Base-by-base conservation (phyloP, 768 basidiomycete species). In the Kwoniella dendrophila region DNA sequence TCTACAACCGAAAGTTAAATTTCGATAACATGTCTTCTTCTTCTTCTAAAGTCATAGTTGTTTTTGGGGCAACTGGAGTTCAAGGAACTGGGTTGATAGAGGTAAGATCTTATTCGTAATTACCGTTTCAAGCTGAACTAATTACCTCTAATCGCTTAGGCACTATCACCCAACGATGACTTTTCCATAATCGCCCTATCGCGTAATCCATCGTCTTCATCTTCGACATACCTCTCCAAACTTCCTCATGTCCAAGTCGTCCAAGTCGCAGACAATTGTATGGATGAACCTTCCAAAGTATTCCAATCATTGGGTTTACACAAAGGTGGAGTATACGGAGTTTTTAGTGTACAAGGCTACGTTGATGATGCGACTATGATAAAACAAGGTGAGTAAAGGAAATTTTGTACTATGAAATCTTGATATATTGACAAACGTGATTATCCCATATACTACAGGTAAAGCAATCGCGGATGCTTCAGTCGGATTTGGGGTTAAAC, bases 291-390 rank as follows among this genome's bases (percentile, higher is more conserved):
- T n/a, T 49, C 3, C 2, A 61, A 63, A 40, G 65, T 62, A 3
- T 54, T 70, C 24, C 50, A 48, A 14, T 24, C 27, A 2, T 30
- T 64, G 2, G 62, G 56, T 5, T 20, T 62, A 18, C 14, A 29
- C 12, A 63, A 66, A 38, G 68, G 68, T 20, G 53, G 33, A 4
- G 59, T 70, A 18, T 56, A 63, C 55, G 68, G 65, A 2, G 64
- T 66, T 16, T 63, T 66, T 33, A 70, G 68, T 43, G 56, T 63
- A 8, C 68, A 70, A 43, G 65, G 68, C 1, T 70, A 70, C 41
- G 68, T 67, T 7, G 41, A 57, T 44, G 50, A 58, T 41, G 50
- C 40, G 30, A 47, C 40, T 4, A 65, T 67, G 50, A 56, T 59
- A 12, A 51, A 43, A n/a, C 65, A 67, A 40, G 68, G 68, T 70